These are phyloP conservation scores for Ophiostoma montium DNA, from an alignment of 2,329 filamentous ascomycete species.

Conservation along the genomic window DNA sequence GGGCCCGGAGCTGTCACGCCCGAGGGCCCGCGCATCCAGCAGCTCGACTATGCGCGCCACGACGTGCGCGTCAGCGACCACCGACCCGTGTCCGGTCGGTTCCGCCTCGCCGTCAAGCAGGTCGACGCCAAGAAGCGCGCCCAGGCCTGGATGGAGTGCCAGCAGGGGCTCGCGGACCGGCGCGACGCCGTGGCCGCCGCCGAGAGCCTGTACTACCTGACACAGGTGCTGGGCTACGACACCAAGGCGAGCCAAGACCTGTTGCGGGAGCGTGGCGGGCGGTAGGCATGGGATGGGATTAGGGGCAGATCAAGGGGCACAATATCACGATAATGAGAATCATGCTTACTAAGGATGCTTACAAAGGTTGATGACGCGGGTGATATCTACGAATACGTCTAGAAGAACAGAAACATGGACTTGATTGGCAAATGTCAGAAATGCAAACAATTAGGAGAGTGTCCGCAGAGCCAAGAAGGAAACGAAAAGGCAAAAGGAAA, in stretches of 20 bases:
- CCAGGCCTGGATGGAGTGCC: slow-evolving; percentile 55
- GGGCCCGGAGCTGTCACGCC: neutral
- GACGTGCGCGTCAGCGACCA: slow-evolving; percentile 89
- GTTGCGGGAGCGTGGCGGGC: slow-evolving; percentile 26
- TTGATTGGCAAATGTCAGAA: too few species aligned
- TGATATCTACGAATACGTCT: too few species aligned
- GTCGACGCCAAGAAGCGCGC: slow-evolving; percentile 55
- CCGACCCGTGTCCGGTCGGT: slow-evolving; percentile 74
- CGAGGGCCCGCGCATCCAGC: slow-evolving; percentile 54
- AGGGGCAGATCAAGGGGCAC: too few species aligned
- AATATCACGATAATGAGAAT: too few species aligned
- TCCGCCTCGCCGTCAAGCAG: slow-evolving; percentile 73
- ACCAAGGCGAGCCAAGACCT: slow-evolving; percentile 33
- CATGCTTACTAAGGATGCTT: too few species aligned
- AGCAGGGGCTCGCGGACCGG: slow-evolving; percentile 59
- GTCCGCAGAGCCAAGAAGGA: neutral
- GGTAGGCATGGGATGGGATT: too few species aligned
- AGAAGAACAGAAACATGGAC: too few species aligned
- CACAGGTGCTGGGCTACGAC: slow-evolving; percentile 39
- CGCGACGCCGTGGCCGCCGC: slow-evolving; percentile 53
- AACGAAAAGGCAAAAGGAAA: neutral
- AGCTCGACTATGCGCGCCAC: slow-evolving; percentile 76
- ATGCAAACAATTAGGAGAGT: too few species aligned
- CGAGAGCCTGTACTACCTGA: slow-evolving; percentile 46
- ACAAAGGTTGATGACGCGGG: too few species aligned